Base-by-base conservation (phyloP, 2,329 filamentous ascomycete species). In the Rhinocladiella similis region DNA sequence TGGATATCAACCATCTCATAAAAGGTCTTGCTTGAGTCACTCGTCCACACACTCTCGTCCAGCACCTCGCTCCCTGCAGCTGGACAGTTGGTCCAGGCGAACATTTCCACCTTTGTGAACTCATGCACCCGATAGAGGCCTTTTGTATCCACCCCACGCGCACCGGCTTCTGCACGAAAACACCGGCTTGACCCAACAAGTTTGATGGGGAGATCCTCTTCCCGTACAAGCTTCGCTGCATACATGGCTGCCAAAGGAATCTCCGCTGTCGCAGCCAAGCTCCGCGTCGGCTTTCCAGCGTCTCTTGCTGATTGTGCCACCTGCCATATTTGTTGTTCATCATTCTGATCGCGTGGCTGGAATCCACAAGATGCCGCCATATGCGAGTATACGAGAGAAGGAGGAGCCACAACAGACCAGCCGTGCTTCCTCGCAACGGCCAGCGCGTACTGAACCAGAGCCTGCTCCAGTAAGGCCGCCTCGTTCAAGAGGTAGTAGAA, bases 101-200 rank as follows among this genome's bases (percentile, higher is more conserved):
- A 97, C 80, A 99, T 86, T 73, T 99, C 94, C 0, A 99, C 93
- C 72, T 99, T 99, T 25, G 91, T 96, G 74, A 99, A 99, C 74
- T 99, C 94, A 74, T 99, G 94, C 3, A 99, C 94, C 25, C 94
- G 88, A 75, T 97, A 99, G 1, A 99, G 77, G 4, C 94, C 94
- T 75, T 96, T 97, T 1, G 92, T 96, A 65, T 94, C 90, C 20
- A 88, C 86, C 27, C 94, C 94, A 38, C 93, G 82, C 1, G 91
- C 90, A 29, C 94, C 94, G 0, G 94, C 94, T 75, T 99, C 94
- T 43, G 94, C 94, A 50, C 94, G 88, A 74, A 95, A 99, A 78
- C 92, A 96, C n/a, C 94, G 83, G 54, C 90, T 96, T 1, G 89
- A 85, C 14, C 90, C 94, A 2, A 95, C 90, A 16, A 87, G 80